A percentile compares a stretch with the other conserved stretches of the same genome.
These are phyloP conservation scores for Glonium stellatum DNA, from an alignment of 495 filamentous ascomycete genomes.

Conservation along the genomic window DNA sequence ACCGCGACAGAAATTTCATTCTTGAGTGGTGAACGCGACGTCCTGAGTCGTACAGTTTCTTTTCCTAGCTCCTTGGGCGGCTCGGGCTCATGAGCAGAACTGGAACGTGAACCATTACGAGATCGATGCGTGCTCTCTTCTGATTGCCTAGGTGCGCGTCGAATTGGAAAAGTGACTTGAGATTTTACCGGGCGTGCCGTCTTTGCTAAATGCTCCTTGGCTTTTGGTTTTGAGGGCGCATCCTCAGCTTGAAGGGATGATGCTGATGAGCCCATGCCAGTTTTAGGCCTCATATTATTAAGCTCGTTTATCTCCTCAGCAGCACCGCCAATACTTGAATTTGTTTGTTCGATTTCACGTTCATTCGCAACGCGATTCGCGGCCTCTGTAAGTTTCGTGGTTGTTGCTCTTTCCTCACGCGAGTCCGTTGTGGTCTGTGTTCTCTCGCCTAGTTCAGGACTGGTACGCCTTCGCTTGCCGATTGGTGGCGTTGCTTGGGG, in stretches of 20 bases:
- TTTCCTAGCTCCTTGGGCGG: background rate
- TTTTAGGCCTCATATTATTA: background rate
- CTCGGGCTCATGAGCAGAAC: background rate
- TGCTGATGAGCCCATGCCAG: background rate
- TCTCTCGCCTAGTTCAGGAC: background rate
- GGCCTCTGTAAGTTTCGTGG: background rate
- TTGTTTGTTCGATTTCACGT: background rate
- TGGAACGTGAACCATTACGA: background rate
- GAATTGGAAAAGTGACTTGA: background rate
- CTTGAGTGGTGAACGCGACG: background rate
- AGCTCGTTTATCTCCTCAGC: background rate
- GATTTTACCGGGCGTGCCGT: background rate
- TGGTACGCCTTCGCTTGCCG: no score
- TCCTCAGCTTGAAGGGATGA: background rate
- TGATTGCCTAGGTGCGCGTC: background rate
- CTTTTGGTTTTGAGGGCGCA: background rate
- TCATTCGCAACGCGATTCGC: background rate
- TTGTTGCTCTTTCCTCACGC: background rate
- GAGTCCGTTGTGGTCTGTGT: slow-evolving; percentile 1
- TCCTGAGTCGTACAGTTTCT: background rate
- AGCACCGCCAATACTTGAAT: background rate
- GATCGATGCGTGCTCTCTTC: background rate
- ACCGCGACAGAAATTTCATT: background rate
- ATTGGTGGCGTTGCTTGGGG: no score
- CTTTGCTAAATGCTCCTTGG: background rate